phyloP scores from a whole-genome alignment of 345 rosid genomes.

The Punica granatum region DNA sequence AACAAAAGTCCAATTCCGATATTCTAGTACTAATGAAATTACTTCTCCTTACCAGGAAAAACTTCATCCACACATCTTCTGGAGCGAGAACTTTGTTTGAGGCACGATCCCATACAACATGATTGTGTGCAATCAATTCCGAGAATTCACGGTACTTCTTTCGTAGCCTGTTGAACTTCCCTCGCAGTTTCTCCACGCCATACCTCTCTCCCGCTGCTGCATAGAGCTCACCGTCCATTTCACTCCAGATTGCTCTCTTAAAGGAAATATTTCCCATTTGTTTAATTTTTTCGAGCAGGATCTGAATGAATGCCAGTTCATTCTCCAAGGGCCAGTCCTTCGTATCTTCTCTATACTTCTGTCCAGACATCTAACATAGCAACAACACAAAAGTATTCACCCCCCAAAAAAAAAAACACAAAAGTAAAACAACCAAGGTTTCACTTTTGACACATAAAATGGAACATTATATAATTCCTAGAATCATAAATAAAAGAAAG shows the following conservation, averaged over 20 bases:
- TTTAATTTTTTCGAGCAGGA: constrained; percentile 4
- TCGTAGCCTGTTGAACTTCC: constrained; percentile 8
- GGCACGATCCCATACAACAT: constrained; percentile 4
- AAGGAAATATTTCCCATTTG: neutral
- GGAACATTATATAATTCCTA: neutral
- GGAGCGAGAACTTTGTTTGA: constrained; percentile 8
- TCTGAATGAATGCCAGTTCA: constrained; percentile 8
- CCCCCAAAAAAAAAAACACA: no score
- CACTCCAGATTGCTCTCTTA: constrained; percentile 4
- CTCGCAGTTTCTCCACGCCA: constrained; percentile 3
- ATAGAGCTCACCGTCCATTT: constrained; percentile 6
- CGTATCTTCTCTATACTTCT: neutral
- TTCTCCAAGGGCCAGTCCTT: constrained; percentile 8
- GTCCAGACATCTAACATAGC: constrained; percentile 3
- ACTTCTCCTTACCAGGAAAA: neutral
- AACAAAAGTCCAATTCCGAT: neutral
- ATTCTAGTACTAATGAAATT: neutral
- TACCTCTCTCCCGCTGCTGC: constrained; percentile 4
- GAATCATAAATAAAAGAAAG: neutral
- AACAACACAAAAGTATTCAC: neutral
- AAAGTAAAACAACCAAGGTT: neutral
- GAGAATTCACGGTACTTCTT: constrained; percentile 9
- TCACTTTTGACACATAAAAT: neutral
- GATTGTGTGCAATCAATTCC: neutral
- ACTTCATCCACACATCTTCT: constrained; percentile 3